Conservation (phyloP, 2,329 filamentous ascomycete species). For the Exophiala xenobiotica region DNA sequence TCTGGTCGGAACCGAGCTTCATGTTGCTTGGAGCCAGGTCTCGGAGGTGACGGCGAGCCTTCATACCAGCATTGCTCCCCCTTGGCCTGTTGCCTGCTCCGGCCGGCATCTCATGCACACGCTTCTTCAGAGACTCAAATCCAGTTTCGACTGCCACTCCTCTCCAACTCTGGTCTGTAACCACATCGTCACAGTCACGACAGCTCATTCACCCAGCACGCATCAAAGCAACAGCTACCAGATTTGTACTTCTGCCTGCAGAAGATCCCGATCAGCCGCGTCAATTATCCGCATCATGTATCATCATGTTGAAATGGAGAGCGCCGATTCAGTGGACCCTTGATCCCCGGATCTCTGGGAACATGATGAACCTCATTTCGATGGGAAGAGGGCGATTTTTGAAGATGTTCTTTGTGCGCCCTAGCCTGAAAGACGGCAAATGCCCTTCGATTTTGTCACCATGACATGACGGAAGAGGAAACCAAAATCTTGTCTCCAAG, state of each 20-base stretch:
- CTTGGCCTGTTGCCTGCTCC: slow-evolving; percentile 28
- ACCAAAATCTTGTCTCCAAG: slow-evolving; percentile 93
- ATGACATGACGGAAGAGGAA: slow-evolving; percentile 62
- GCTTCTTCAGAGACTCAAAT: slow-evolving; percentile 6
- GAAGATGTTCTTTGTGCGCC: slow-evolving; percentile 92
- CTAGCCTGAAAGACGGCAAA: slow-evolving; percentile 47
- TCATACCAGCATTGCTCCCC: slow-evolving; percentile 18
- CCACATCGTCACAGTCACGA: slow-evolving; percentile 32
- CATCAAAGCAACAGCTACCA: slow-evolving; percentile 54
- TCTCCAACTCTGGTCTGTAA: slow-evolving; percentile 39
- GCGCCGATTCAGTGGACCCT: slow-evolving; percentile 50
- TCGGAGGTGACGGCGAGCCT: slow-evolving; percentile 16
- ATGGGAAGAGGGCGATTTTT: slow-evolving; percentile 75
- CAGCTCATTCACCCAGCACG: slow-evolving; percentile 48
- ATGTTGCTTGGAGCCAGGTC: slow-evolving; percentile 30
- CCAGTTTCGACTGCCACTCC: slow-evolving; percentile 38
- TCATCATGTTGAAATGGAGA: slow-evolving; percentile 52
- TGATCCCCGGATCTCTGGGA: slow-evolving; percentile 32
- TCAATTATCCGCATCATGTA: slow-evolving; percentile 62
- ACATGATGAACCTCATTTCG: slow-evolving; percentile 36
- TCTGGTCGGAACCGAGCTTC: slow-evolving; percentile 28
- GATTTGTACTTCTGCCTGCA: slow-evolving; percentile 46
- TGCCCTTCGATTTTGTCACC: slow-evolving; percentile 35
- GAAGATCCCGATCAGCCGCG: slow-evolving; percentile 61
- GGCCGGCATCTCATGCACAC: slow-evolving; percentile 20